Conservation (phyloP, 345 rosid species). For the Syzygium aromaticum region DNA sequence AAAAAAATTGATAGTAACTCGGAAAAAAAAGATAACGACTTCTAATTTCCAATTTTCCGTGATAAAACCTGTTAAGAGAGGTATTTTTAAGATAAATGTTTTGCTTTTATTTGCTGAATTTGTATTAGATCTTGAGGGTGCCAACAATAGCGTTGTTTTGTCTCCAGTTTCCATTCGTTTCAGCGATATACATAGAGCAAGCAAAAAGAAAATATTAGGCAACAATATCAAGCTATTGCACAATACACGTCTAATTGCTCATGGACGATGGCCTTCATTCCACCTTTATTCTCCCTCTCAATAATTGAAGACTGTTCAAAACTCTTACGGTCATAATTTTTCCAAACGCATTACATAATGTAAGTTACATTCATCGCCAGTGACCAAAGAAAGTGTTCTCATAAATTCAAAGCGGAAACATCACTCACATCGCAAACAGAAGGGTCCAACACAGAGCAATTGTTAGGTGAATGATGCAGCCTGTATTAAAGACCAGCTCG, state of each 20-base stretch:
- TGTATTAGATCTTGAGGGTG: not conserved
- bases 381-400: not conserved
- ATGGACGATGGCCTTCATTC: not conserved
- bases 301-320: not conserved
- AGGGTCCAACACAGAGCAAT: rapidly evolving
- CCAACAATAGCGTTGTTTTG: not conserved
- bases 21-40: too few species aligned
- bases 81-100: too few species aligned
- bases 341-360: not conserved
- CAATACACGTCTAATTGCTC: too few species aligned
- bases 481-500: too few species aligned
- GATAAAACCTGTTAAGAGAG: not conserved
- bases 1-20: too few species aligned
- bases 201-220: not conserved
- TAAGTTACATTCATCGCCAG: not conserved
- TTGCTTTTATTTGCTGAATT: too few species aligned
- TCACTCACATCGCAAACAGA: not conserved
- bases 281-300: not conserved
- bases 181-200: not conserved
- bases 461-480: not conserved
- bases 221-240: not conserved
- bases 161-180: not conserved
- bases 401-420: rapidly evolving
- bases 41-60: not conserved
- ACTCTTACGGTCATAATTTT: too few species aligned